These are phyloP conservation scores for Huntiella abstrusa DNA, from an alignment of 2,329 filamentous ascomycete genomes.

Conservation along the genomic window DNA sequence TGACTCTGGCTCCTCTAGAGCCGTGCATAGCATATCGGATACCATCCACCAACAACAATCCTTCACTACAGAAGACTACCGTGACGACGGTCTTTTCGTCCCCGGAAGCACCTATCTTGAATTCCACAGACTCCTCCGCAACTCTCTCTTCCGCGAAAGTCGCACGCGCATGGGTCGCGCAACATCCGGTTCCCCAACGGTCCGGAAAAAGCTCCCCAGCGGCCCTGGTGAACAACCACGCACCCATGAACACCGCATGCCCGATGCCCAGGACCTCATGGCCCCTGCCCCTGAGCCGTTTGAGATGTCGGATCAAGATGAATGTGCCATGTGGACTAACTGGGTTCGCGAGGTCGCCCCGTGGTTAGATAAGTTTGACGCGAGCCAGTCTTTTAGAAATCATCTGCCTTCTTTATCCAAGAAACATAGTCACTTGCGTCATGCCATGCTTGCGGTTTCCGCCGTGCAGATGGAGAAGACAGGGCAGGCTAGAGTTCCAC, in stretches of 20 bases:
- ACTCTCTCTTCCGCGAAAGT: conserved; percentile 26
- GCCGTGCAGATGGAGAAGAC: conserved; percentile 27
- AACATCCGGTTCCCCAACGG: conserved; percentile 1
- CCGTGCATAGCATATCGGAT: conserved; percentile 15
- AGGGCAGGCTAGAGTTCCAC: background rate
- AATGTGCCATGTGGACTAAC: conserved; percentile 22
- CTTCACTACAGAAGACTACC: conserved; percentile 18
- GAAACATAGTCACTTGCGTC: conserved; percentile 25
- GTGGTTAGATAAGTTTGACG: conserved; percentile 35
- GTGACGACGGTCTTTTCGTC: conserved; percentile 25
- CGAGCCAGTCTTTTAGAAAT: conserved; percentile 27
- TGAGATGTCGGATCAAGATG: conserved; percentile 14
- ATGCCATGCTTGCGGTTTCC: conserved; percentile 31
- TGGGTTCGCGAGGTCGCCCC: conserved; percentile 24
- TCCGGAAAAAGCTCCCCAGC: conserved; percentile 6
- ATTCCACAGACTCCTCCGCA: conserved; percentile 25
- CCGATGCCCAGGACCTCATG: background rate
- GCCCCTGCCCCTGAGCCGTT: background rate
- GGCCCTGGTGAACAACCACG: background rate
- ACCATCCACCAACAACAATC: conserved; percentile 13
- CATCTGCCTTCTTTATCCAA: conserved; percentile 28
- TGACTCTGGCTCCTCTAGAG: conserved; percentile 7
- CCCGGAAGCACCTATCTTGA: conserved; percentile 29
- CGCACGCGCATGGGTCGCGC: conserved; percentile 15
- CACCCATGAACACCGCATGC: background rate